phyloP scores from a whole-genome alignment of 1,284 basidiomycete genomes.

The Tylopilus sp. region DNA sequence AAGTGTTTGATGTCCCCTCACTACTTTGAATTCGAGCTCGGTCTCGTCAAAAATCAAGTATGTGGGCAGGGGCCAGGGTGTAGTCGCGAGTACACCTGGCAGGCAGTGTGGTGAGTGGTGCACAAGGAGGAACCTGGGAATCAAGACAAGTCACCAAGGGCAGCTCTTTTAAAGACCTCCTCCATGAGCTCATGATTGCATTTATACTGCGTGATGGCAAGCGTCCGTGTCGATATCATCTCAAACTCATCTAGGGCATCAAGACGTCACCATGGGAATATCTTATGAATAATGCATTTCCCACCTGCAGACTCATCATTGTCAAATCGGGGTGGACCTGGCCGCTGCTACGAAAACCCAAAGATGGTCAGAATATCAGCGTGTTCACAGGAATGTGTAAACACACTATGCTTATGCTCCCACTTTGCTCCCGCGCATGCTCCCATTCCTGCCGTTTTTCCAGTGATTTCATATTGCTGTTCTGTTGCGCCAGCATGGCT shows the following conservation, averaged over 20 bases:
- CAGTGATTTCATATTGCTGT: constrained; percentile 60
- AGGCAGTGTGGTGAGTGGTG: constrained; percentile 3
- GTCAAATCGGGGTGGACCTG: constrained; percentile 46
- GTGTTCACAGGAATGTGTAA: background rate
- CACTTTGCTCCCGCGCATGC: constrained; percentile 36
- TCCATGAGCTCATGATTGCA: constrained; percentile 80
- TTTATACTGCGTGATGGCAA: constrained; percentile 65
- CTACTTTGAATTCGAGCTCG: constrained; percentile 57
- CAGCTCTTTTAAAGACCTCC: constrained; percentile 68
- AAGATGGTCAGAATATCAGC: constrained; percentile 2
- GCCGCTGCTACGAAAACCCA: constrained; percentile 15
- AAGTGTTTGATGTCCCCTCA: constrained; percentile 31
- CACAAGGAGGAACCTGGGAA: background rate
- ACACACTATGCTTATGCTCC: constrained; percentile 20
- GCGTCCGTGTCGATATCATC: constrained; percentile 61
- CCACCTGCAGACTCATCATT: constrained; percentile 68
- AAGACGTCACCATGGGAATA: background rate
- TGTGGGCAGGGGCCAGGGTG: constrained; percentile 40
- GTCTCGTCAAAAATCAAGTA: constrained; percentile 58
- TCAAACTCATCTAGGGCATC: constrained; percentile 58
- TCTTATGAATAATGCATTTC: constrained; percentile 10
- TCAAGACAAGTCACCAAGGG: constrained; percentile 46
- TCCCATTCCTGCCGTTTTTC: constrained; percentile 55
- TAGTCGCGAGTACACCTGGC: constrained; percentile 45
- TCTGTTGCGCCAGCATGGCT: constrained; percentile 66